Percentiles rank a stretch among this genome's conserved stretches.
phyloP scores from a whole-genome alignment of 768 basidiomycete genomes.

The Rhodotorula toruloides region DNA sequence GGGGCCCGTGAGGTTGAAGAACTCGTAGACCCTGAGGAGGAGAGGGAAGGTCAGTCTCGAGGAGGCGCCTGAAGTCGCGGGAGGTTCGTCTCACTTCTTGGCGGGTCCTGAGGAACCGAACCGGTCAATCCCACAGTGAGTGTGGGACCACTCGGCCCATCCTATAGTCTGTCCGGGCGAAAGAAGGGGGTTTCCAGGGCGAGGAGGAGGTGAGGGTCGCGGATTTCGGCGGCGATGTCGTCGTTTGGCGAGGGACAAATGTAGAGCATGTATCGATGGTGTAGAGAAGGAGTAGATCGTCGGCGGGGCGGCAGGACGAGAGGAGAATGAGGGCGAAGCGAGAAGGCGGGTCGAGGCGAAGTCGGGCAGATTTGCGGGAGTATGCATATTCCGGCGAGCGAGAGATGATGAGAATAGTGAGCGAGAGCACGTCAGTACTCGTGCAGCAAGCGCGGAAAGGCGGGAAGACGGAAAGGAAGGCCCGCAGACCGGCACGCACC shows the following conservation, averaged over 20 bases:
- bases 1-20: slow-evolving; percentile 75
- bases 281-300: too few relatives aligned
- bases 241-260: too few relatives aligned
- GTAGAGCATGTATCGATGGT: too few relatives aligned
- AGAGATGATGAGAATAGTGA: too few relatives aligned
- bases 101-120: slow-evolving; percentile 53
- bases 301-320: too few relatives aligned
- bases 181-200: neutral
- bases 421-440: too few relatives aligned
- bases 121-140: slow-evolving; percentile 55
- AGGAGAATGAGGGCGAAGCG: neutral
- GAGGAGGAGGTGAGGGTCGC: too few relatives aligned
- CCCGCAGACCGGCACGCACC: too few relatives aligned
- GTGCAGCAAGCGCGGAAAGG: too few relatives aligned
- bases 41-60: slow-evolving; percentile 64
- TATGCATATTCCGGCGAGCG: slow-evolving; percentile 41
- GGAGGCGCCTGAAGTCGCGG: slow-evolving; percentile 58
- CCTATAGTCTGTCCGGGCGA: slow-evolving; percentile 56
- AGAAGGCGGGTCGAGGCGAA: neutral
- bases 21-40: slow-evolving; percentile 77
- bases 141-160: slow-evolving; percentile 86
- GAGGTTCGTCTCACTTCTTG: neutral
- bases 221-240: too few relatives aligned
- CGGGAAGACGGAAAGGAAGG: too few relatives aligned
- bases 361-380: slow-evolving; percentile 18